A percentile compares a stretch with the other conserved stretches of the same genome.
These are phyloP conservation scores for Corniculantispora saksenae DNA, from an alignment of 2,329 filamentous ascomycete genomes.

Conservation along the genomic window DNA sequence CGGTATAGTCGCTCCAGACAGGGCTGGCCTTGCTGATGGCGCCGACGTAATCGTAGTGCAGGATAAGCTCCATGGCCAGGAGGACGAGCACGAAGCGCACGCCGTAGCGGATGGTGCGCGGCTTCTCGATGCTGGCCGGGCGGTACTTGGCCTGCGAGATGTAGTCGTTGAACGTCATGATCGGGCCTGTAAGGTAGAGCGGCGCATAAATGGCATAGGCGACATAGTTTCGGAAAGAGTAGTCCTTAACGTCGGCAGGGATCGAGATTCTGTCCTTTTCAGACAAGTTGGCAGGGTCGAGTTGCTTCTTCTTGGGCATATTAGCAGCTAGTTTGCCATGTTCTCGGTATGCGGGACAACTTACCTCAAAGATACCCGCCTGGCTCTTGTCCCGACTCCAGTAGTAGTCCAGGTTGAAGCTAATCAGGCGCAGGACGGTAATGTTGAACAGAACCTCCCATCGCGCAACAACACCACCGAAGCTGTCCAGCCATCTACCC, in stretches of 20 bases:
- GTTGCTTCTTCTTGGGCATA: constrained; percentile 90
- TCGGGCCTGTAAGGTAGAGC: constrained; percentile 88
- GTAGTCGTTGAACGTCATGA: constrained; percentile 98
- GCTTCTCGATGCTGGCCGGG: constrained; percentile 66
- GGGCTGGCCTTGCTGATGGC: constrained; percentile 84
- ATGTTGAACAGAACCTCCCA: constrained; percentile 99
- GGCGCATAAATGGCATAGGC: constrained; percentile 91
- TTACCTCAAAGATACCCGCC: constrained; percentile 78
- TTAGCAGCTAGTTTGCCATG: constrained; percentile 50
- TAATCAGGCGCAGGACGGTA: constrained; percentile 87
- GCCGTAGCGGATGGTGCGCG: constrained; percentile 77
- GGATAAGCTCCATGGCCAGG: constrained; percentile 84
- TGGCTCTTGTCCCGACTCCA: constrained; percentile 74
- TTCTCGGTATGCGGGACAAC: constrained; percentile 33
- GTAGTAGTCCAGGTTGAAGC: constrained; percentile 96
- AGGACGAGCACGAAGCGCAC: constrained; percentile 79
- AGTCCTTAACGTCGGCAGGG: constrained; percentile 71
- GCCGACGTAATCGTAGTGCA: constrained; percentile 91
- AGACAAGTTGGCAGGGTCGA: constrained; percentile 82
- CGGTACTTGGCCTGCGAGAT: constrained; percentile 80
- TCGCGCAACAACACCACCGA: constrained; percentile 79
- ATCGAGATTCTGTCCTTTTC: constrained; percentile 83
- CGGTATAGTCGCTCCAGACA: constrained; percentile 79
- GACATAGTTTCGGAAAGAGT: constrained; percentile 80
- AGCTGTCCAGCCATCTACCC: constrained; percentile 73